phyloP scores from a whole-genome alignment of 768 basidiomycete species.

The Agaricus sinodeliciosus region DNA sequence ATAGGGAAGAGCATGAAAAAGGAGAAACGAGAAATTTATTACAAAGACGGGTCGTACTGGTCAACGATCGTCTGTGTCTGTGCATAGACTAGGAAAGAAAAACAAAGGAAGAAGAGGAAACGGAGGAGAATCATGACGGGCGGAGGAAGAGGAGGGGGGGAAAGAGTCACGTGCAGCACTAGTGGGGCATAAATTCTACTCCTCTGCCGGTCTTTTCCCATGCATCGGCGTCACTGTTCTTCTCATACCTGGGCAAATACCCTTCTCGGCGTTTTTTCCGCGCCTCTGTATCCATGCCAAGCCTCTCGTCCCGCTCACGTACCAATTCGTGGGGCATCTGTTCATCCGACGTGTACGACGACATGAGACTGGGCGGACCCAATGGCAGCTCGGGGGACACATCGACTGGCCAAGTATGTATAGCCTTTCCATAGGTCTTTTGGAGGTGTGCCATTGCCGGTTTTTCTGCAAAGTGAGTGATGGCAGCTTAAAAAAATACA shows the following conservation, averaged over 20 bases:
- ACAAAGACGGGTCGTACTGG: slow-evolving; percentile 27
- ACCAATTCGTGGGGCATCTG: slow-evolving; percentile 8
- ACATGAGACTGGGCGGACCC: slow-evolving; percentile 8
- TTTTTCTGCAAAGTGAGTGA: slow-evolving; percentile 8
- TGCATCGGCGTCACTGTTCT: slow-evolving; percentile 1
- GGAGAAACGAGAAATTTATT: not conserved
- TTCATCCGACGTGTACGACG: slow-evolving; percentile 4
- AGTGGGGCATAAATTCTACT: not conserved
- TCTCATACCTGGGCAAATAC: slow-evolving; percentile 4
- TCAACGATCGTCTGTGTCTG: slow-evolving; percentile 40
- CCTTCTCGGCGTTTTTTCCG: slow-evolving; percentile 1
- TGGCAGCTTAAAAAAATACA: not conserved
- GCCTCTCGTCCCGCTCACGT: not conserved
- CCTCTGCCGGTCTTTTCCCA: slow-evolving; percentile 9
- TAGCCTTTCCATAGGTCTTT: slow-evolving; percentile 10
- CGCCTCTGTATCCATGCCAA: slow-evolving; percentile 1
- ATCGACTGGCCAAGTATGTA: slow-evolving; percentile 12
- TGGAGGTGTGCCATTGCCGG: slow-evolving; percentile 11
- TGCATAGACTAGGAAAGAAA: slow-evolving; percentile 15
- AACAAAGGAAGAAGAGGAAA: slow-evolving; percentile 13
- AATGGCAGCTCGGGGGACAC: slow-evolving; percentile 5
- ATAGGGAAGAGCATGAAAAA: not conserved
- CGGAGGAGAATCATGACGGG: slow-evolving; percentile 15
- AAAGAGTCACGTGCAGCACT: too few relatives aligned
- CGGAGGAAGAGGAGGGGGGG: not conserved